Evolutionary conservation across 129 eudicot species (phyloP).

Genomic region (Chrysanthemum makinoi): DNA sequence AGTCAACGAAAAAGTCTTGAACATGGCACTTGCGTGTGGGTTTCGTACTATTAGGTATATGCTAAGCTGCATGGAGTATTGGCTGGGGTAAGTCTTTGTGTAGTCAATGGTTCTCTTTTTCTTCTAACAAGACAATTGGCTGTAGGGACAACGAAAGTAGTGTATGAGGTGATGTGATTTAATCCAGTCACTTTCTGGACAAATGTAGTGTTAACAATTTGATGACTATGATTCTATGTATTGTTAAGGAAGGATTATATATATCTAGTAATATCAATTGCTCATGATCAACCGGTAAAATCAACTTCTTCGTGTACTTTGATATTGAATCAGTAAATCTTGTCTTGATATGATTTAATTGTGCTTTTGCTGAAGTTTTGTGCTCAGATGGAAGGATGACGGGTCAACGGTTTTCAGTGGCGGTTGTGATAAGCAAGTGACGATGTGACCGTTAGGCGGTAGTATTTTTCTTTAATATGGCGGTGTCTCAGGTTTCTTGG

Average conservation of each 20-base stretch:
- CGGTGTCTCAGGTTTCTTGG: constrained; percentile 89
- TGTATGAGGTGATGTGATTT: background rate
- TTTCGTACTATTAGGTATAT: too few species aligned
- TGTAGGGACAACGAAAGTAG: constrained; percentile 25
- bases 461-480: constrained; percentile 30
- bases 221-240: background rate
- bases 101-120: constrained; percentile 19
- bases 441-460: constrained; percentile 90
- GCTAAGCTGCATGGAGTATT: too few species aligned
- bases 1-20: background rate
- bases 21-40: constrained; percentile 1
- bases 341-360: background rate
- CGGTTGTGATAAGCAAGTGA: constrained; percentile 96
- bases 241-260: background rate
- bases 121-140: constrained; percentile 17
- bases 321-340: background rate
- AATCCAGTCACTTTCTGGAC: background rate
- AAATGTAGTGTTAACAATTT: too few species aligned
- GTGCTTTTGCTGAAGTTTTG: constrained; percentile 33
- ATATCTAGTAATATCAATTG: background rate
- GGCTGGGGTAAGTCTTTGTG: constrained; percentile 12
- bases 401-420: constrained; percentile 94
- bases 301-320: background rate
- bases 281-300: constrained; percentile 93
- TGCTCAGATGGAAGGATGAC: constrained; percentile 96